These are phyloP conservation scores for Lumnitzera littorea DNA, from an alignment of 345 rosid genomes.

Conservation along the genomic window DNA sequence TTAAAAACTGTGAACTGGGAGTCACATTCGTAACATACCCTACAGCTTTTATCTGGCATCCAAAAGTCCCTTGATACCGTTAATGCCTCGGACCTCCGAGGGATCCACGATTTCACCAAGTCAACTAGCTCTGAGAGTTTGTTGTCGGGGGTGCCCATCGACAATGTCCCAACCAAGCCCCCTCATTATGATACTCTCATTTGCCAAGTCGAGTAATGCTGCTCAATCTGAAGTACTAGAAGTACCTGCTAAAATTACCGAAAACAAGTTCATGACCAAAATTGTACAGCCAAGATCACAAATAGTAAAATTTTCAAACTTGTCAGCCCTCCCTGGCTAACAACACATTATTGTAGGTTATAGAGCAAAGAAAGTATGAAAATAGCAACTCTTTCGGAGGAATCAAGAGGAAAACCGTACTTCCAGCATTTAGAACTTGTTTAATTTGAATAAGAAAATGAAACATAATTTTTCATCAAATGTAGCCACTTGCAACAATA, in stretches of 20 bases:
- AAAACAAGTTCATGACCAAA: too few species aligned
- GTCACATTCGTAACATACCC: conserved; percentile 95
- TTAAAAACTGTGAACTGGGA: conserved; percentile 81
- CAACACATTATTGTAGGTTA: too few species aligned
- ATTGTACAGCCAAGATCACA: background rate
- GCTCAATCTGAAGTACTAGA: conserved; percentile 4
- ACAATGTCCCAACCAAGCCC: conserved; percentile 48
- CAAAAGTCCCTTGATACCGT: conserved; percentile 78
- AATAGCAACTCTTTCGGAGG: too few species aligned
- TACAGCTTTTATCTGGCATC: conserved; percentile 98
- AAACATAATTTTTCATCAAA: too few species aligned
- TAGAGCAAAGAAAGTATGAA: too few species aligned
- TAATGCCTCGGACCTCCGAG: conserved; percentile 55
- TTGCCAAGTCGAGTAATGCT: conserved; percentile 23
- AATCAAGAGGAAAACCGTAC: too few species aligned
- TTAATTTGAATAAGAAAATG: too few species aligned
- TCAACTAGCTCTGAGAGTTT: conserved; percentile 66
- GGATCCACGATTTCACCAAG: conserved; percentile 71
- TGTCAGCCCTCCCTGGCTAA: too few species aligned
- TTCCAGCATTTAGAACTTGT: too few species aligned
- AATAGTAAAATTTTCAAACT: too few species aligned
- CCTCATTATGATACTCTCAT: conserved; percentile 61
- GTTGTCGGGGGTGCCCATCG: conserved; percentile 76
- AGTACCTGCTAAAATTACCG: conserved; percentile 10
- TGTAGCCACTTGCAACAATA: too few species aligned